Percentiles rank a stretch among this genome's conserved stretches.
These are phyloP conservation scores for Spencermartinsiella ligniputridi DNA, from an alignment of 1,139 yeast genomes.

Conservation along the genomic window DNA sequence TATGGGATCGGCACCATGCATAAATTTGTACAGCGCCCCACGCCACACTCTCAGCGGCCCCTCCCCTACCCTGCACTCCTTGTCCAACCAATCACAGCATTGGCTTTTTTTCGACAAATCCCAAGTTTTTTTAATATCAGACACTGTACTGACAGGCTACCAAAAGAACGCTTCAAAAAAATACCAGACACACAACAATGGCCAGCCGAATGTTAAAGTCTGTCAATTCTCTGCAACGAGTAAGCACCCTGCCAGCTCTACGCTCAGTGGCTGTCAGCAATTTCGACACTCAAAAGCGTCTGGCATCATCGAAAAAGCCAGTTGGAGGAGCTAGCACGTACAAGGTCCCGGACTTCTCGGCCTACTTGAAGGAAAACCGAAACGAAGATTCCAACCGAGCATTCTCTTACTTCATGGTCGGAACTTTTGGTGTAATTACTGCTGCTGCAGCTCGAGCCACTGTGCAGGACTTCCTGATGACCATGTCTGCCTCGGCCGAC, in stretches of 20 bases:
- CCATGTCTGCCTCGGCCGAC: constrained; percentile 98
- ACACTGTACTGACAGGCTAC: no score
- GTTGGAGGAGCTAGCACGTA: constrained; percentile 60
- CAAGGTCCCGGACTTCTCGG: constrained; percentile 89
- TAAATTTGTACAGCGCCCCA: no score
- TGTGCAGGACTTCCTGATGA: constrained; percentile 87
- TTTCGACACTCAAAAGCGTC: constrained; percentile 7
- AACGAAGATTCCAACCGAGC: constrained; percentile 74
- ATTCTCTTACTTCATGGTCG: constrained; percentile 95
- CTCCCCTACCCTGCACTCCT: no score
- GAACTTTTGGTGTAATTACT: constrained; percentile 86
- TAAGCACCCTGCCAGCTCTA: neutral
- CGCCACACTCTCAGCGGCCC: no score
- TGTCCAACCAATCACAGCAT: no score
- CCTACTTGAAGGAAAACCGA: constrained; percentile 68
- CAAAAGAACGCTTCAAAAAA: no score
- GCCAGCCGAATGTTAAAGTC: constrained; percentile 2
- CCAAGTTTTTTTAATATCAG: no score
- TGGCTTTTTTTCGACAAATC: no score
- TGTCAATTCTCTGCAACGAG: neutral
- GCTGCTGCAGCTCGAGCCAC: constrained; percentile 99
- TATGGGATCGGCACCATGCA: no score
- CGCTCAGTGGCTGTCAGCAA: neutral
- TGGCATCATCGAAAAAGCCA: constrained; percentile 21
- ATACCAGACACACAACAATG: no score